Base-by-base conservation (phyloP, 176 grass and related monocot species). In the Oryza rufipogon region DNA sequence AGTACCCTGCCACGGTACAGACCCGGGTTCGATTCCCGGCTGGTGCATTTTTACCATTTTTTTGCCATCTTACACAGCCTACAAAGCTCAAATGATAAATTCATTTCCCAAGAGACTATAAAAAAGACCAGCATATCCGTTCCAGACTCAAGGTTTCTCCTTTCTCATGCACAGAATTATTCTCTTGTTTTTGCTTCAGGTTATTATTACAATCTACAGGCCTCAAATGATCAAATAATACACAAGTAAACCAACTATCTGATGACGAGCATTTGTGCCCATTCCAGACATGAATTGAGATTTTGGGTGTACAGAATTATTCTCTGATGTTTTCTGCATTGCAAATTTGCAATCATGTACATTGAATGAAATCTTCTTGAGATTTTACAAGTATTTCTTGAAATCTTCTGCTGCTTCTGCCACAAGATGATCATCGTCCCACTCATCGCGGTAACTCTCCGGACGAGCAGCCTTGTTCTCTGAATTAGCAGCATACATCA, bases 1-100 rank as follows among this genome's bases (percentile, higher is more conserved):
- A 89, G 88, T 90, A 91, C 87, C 90, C 87, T 95, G 90, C 87
- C 88, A 92, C 76, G 90, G 89, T 95, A 89, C 75, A 92, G 89
- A 89, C 91, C 85, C 88, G 80, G 80, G 69, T 90, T 90, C 80
- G 84, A 87, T 87, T 90, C 80, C 79, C 80, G 88, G 88, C 88
- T 90, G 87, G 81, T 89, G 87, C 82, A 85, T 17, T 38, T 38
- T 38, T 38, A 34, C 15, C 5, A 17, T 6, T 5, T 1, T 20
- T 56, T 56, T 16, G 6, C 15, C 6, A 22, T 54, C 36, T 38
- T 54, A 54, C 12, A 54, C 39, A 38, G 2, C 4, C 49, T 38
- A 16, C 15, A 54, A 19, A 54, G 3, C 20, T 63, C 9, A 63
- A 63, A 63, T 23, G 8, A 63, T 63, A 9, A 63, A 1, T 63